Base-by-base conservation (phyloP, 768 basidiomycete genomes). In the Serpula lacrymans region DNA sequence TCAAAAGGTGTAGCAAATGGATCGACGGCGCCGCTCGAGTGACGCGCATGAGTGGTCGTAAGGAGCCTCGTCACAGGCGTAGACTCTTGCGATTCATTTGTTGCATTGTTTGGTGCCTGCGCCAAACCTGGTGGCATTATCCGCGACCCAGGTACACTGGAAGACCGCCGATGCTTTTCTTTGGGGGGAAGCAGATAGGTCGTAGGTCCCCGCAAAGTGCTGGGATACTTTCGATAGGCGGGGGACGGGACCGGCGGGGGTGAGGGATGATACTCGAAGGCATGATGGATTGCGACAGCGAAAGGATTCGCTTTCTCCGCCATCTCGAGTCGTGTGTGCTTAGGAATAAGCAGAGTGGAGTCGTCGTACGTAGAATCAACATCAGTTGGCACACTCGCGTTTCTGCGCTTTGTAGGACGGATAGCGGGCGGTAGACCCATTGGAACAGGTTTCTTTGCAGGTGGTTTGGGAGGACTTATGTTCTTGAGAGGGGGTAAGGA, bases 1-100 rank as follows among this genome's bases (percentile, higher is more conserved):
- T 88, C 87, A 59, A 88, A 88, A 6, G 87, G 86, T 37, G 85
- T 87, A 42, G 77, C 73, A 54, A 88, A 88, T 38, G 86, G 86
- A 54, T 77, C 58, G 33, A 53, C 46, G 33, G 45, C 22, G 11
- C 44, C 51, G 36, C 45, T 42, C 36, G 71, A 63, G 48, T 67
- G 58, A 45, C 67, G 64, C 14, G 68, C 65, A 50, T 72, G 59
- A 17, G 63, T 66, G 18, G 67, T 54, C 39, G 73, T 71, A 47
- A 72, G 59, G 42, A 72, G 61, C 29, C 70, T 63, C 36, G 72
- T 71, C 26, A 72, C 63, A 10, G 75, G 71, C 23, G 52, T 46
- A 27, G 57, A 57, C 37, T 52, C 48, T 39, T 38, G 39, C 6
- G 31, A 52, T 39, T 45, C 41, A 41, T 51, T 45, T 50, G 43